Evolutionary conservation across 768 basidiomycete species (phyloP), one percentile per base, ranked within the genome.

Genomic region (Collybiopsis luxurians): DNA sequence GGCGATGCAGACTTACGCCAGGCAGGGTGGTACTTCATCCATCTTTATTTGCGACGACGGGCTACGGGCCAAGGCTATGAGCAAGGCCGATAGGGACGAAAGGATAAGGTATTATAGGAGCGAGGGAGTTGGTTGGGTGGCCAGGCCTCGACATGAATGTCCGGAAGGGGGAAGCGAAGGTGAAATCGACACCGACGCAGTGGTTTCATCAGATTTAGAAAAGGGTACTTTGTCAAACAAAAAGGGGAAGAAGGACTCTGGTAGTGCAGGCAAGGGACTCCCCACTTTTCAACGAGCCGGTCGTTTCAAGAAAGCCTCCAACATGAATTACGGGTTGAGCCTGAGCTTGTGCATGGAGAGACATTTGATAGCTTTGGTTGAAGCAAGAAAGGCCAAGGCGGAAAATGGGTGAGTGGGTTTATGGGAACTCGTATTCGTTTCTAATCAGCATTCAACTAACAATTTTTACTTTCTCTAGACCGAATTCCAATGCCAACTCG

Each of bases 221-320:
- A 50, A 52, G 43, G 53, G 40, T 23, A 12, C 40, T 19, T 31
- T 36, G 11, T 11, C 53, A 17, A 44, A 54, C 23, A 54, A 54
- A 23, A 54, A 44, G 26, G 31, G 40, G 15, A 13, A 43, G 11
- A 46, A 34, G n/a, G 51, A 42, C 24, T 21, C 44, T 11, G n/a
- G n/a, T n/a, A n/a, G n/a, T n/a, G 30, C 51, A 15, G n/a, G 24
- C 12, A 56, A 27, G 38, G 55, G 76, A 63, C 39, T 40, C 3
- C 48, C 42, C 39, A 26, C 30, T 21, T 87, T 80, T 73, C 82
- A 70, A 76, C 84, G 80, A 39, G 86, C 87, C 3, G 93, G 94
- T 30, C 81, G 92, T 21, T 96, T 96, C 79, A 96, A 96, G 78
- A 96, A 96, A 72, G 92, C 92, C 1, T 87, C 85, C 15, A 96